Evolutionary conservation across 768 basidiomycete genomes (phyloP).

Genomic region (Crucibulum laeve): DNA sequence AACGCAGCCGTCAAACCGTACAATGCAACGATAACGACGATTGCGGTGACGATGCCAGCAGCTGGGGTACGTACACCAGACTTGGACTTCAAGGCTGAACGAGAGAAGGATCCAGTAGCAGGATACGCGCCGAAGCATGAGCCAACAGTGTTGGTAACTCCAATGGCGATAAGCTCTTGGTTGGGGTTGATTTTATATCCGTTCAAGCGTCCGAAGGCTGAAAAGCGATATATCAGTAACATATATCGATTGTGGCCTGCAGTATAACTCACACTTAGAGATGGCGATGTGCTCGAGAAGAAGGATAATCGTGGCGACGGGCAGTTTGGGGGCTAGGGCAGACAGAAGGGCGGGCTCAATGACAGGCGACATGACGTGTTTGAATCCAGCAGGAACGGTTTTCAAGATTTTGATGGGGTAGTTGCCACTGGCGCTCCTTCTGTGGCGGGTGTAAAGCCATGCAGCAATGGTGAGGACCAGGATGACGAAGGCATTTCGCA

Average conservation of each 20-base stretch:
- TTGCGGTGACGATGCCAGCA: slow-evolving; percentile 79
- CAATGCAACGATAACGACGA: slow-evolving; percentile 89
- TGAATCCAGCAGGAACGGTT: slow-evolving; percentile 82
- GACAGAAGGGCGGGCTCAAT: slow-evolving; percentile 43
- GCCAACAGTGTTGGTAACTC: slow-evolving; percentile 92
- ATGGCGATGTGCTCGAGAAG: slow-evolving; percentile 97
- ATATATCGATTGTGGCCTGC: background rate
- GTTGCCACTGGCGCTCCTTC: slow-evolving; percentile 49
- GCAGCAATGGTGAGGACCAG: slow-evolving; percentile 83
- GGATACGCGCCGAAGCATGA: slow-evolving; percentile 91
- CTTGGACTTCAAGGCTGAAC: slow-evolving; percentile 94
- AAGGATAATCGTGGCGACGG: slow-evolving; percentile 84
- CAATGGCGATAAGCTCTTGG: slow-evolving; percentile 95
- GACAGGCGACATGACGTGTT: slow-evolving; percentile 44
- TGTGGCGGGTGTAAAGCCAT: slow-evolving; percentile 77
- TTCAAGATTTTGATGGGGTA: slow-evolving; percentile 84
- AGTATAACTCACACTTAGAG: slow-evolving; percentile 71
- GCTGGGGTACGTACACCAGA: slow-evolving; percentile 96
- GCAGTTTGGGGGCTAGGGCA: slow-evolving; percentile 73
- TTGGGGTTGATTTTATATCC: slow-evolving; percentile 92
- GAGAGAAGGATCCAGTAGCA: slow-evolving; percentile 96
- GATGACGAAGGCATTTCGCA: slow-evolving; percentile 86
- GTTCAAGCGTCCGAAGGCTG: slow-evolving; percentile 92
- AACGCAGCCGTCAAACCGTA: slow-evolving; percentile 94
- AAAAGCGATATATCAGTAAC: background rate